Percentiles rank a stretch among this genome's conserved stretches.
phyloP scores from a whole-genome alignment of 1,284 basidiomycete genomes.

The Meripilus lineatus region DNA sequence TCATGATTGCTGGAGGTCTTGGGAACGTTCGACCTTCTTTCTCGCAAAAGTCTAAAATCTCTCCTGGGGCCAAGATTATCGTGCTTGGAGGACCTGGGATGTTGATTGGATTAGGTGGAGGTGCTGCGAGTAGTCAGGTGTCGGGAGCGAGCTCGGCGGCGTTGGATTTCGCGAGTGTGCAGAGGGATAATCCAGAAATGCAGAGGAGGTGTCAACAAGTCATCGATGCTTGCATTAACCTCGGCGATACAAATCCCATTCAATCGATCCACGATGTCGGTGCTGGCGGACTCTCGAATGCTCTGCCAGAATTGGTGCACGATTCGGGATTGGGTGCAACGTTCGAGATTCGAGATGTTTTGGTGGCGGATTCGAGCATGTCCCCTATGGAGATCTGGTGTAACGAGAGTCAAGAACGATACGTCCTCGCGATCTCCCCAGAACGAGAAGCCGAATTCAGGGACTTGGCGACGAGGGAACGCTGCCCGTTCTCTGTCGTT shows the following conservation, averaged over 20 bases:
- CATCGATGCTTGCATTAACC: conserved; percentile 83
- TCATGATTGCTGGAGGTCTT: conserved; percentile 98
- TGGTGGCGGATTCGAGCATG: conserved; percentile 91
- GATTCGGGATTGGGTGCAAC: conserved; percentile 86
- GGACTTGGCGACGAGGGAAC: conserved; percentile 79
- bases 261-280: conserved; percentile 98
- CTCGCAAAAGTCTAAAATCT: conserved; percentile 73
- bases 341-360: conserved; percentile 95
- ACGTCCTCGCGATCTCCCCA: conserved; percentile 84
- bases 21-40: conserved; percentile 87
- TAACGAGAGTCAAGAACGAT: conserved; percentile 98
- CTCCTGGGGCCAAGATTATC: conserved; percentile 80
- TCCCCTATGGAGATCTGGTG: conserved; percentile 99
- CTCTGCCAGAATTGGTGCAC: conserved; percentile 95
- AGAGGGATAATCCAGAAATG: conserved; percentile 98
- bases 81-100: conserved; percentile 97
- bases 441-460: conserved; percentile 62
- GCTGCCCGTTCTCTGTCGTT: conserved; percentile 91
- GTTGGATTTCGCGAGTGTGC: conserved; percentile 96
- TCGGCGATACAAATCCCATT: conserved; percentile 75
- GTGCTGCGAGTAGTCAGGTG: conserved; percentile 91
- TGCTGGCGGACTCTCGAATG: conserved; percentile 95
- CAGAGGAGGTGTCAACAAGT: conserved; percentile 96
- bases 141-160: conserved; percentile 86
- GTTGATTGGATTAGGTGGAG: conserved; percentile 95